Percentiles rank a stretch among this genome's conserved stretches.
These are phyloP conservation scores for Chaetomiaceae sp. DNA, from an alignment of 2,329 filamentous ascomycete species.

Conservation along the genomic window DNA sequence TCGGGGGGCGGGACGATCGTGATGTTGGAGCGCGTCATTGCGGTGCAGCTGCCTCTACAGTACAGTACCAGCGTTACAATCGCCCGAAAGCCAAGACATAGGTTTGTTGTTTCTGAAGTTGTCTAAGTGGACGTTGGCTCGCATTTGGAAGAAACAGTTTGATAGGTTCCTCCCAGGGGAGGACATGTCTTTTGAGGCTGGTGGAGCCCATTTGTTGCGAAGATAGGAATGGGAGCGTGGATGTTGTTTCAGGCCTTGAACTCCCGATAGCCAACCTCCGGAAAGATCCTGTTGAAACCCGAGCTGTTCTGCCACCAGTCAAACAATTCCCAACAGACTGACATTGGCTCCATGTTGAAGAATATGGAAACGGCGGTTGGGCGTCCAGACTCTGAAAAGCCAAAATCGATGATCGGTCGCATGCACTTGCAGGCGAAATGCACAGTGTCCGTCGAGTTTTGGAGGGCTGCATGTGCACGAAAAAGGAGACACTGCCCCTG, in stretches of 20 bases:
- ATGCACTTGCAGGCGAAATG: slow-evolving; percentile 1
- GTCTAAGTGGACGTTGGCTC: not conserved
- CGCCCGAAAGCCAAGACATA: not conserved
- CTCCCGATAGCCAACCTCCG: not conserved
- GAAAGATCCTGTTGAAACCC: not conserved
- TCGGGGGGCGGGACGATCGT: not conserved
- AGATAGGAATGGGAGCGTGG: not conserved
- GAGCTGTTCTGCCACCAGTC: not conserved
- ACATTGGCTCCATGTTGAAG: no score
- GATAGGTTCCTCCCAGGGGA: not conserved
- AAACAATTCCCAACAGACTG: not conserved
- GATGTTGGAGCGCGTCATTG: not conserved
- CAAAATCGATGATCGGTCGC: not conserved
- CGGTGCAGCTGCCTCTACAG: no score
- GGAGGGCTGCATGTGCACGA: slow-evolving; percentile 5
- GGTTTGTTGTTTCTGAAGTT: not conserved
- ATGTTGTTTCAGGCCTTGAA: slow-evolving; percentile 4
- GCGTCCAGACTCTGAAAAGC: not conserved
- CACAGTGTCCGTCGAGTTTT: slow-evolving; percentile 7
- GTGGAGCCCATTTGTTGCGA: not conserved
- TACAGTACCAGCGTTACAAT: not conserved
- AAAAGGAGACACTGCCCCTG: not conserved
- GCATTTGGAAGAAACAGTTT: not conserved
- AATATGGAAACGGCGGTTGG: slow-evolving; percentile 1
- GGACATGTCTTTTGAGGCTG: not conserved